Conservation (phyloP, 1,139 yeast genomes). For the Geotrichum carabidarum region DNA sequence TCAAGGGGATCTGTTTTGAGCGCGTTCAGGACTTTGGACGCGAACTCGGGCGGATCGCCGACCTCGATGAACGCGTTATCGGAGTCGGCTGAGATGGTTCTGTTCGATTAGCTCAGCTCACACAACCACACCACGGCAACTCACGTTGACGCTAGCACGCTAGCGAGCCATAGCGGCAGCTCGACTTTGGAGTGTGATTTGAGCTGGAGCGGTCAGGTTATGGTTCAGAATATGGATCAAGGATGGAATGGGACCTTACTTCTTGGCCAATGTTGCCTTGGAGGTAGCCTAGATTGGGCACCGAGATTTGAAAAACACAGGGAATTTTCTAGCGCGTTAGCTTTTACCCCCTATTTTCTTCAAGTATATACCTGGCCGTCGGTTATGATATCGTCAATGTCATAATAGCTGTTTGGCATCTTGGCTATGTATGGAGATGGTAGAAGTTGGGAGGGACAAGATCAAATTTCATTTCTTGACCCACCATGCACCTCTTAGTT, state of each 20-base stretch:
- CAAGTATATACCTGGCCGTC: constrained; percentile 48
- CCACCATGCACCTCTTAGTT: too few species aligned
- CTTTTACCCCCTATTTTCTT: background rate
- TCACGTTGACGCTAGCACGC: constrained; percentile 54
- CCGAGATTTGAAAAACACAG: constrained; percentile 66
- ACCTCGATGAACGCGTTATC: constrained; percentile 61
- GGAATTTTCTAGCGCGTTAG: constrained; percentile 53
- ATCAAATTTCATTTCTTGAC: background rate
- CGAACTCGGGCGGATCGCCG: constrained; percentile 62
- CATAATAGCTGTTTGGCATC: constrained; percentile 52
- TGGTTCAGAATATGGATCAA: background rate
- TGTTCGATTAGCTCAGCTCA: constrained; percentile 27
- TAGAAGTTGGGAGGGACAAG: background rate
- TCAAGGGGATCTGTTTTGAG: constrained; percentile 67
- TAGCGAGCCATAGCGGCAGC: constrained; percentile 87
- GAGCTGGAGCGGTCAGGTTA: constrained; percentile 35
- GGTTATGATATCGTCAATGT: constrained; percentile 81
- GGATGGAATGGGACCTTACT: constrained; percentile 24
- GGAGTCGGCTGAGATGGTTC: constrained; percentile 34
- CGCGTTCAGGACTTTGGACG: constrained; percentile 65
- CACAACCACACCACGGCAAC: constrained; percentile 31
- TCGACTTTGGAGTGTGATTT: constrained; percentile 64
- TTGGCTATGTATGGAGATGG: background rate
- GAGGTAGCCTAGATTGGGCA: constrained; percentile 84
- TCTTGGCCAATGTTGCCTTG: constrained; percentile 71